Base-by-base conservation (phyloP, 106 monocot genomes). In the Triglochin maritima region DNA sequence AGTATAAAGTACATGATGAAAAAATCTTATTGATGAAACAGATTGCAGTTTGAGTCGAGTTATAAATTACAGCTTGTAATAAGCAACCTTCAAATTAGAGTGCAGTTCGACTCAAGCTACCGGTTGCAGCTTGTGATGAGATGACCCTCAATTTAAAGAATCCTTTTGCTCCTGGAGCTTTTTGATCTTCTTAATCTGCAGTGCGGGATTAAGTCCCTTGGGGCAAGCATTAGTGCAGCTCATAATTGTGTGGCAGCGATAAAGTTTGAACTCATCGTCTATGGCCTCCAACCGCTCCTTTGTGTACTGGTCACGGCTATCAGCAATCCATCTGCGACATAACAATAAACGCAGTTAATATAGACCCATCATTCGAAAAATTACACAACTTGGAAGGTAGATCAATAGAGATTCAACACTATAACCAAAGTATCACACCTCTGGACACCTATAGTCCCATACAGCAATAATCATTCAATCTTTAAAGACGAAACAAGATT, bases 281-380 rank as follows among this genome's bases (percentile, higher is more conserved):
- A 95, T 65, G 42, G 95, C 81, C 0, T 90, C 95, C 54, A 95
- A 73, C 2, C 95, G 72, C 78, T 95, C 95, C 77, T 85, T 85
- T 16, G 90, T 95, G 76, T 75, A 95, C 73, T 95, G 87, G 17
- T 95, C 95, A 15, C 95, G 85, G 76, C 90, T 90, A 59, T 95
- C 95, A 60, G 85, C 84, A 46, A 95, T 90, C 95, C 95, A 95
- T 77, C 95, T 95, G 78, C 44, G 73, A 11, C n/a, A 49, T 10
- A 47, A 14, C n/a, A 13, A 62, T 7, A 8, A 59, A 15, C n/a
- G 47, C n/a, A 12, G 49, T 3, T 9, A 48, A 66, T 16, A 12
- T 11, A 66, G 29, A 66, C 10, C 13, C 49, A 49, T 17, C 9
- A 47, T 62, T 7, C 4, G 0, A 5, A 45, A 66, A 6, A 62